These are phyloP conservation scores for Ochetophila trinervis DNA, from an alignment of 306 rosid species.

Conservation along the genomic window DNA sequence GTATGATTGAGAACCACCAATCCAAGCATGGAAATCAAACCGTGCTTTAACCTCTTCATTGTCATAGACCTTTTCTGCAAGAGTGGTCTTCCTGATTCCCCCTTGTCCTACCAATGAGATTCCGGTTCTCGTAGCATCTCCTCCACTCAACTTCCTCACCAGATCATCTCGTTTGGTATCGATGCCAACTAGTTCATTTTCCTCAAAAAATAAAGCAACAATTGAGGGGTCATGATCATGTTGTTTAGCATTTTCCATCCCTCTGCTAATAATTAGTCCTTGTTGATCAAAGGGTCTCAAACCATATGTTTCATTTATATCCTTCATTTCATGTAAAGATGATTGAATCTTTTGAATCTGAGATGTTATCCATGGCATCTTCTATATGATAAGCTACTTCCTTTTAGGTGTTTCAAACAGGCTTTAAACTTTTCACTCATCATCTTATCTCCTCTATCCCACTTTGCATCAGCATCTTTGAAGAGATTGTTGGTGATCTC, in stretches of 20 bases:
- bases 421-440: background rate
- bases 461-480: slow-evolving; percentile 8
- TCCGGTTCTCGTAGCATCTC: background rate
- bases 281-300: slow-evolving; percentile 2
- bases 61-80: background rate
- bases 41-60: background rate
- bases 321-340: slow-evolving; percentile 21
- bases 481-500: background rate
- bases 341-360: slow-evolving; percentile 23
- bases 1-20: background rate
- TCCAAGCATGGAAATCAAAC: slow-evolving; percentile 14
- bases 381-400: slow-evolving; percentile 13
- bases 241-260: too few species aligned
- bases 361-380: slow-evolving; percentile 3
- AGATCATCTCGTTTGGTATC: background rate
- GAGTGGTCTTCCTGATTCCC: slow-evolving; percentile 13
- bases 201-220: background rate
- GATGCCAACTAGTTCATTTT: background rate
- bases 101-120: slow-evolving; percentile 12
- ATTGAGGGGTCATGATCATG: background rate
- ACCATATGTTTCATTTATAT: slow-evolving; percentile 21
- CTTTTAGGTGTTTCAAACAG: slow-evolving; percentile 13
- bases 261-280: background rate
- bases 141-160: background rate
- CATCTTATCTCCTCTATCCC: background rate